A percentile compares a stretch with the other conserved stretches of the same genome.
Evolutionary conservation across 2,329 filamentous ascomycete species (phyloP).

Genomic region (Cercospora zeae-maydis): DNA sequence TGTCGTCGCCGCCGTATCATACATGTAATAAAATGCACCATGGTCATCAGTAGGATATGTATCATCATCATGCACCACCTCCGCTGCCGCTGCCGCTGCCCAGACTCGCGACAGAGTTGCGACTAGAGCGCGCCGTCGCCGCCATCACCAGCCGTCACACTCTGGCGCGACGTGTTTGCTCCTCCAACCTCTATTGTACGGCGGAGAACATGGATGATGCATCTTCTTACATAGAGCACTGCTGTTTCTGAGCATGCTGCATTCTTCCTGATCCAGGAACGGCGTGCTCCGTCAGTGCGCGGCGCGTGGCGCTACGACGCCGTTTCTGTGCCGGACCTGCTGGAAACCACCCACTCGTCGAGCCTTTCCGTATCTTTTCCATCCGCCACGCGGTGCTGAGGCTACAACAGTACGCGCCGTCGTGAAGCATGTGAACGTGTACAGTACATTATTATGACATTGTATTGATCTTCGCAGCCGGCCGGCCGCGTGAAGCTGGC

Average conservation of each 20-base stretch:
- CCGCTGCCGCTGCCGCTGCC: not conserved
- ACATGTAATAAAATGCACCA: too few relatives aligned
- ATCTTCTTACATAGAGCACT: too few relatives aligned
- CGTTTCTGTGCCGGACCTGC: not conserved
- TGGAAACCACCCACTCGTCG: not conserved
- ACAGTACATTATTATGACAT: not conserved
- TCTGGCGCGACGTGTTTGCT: not conserved
- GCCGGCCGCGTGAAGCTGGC: not conserved
- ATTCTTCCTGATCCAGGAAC: not conserved
- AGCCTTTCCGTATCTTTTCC: not conserved
- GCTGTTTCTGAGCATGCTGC: too few relatives aligned
- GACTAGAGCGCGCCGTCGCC: not conserved
- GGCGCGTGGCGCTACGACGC: not conserved
- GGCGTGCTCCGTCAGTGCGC: not conserved
- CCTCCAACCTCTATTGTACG: too few relatives aligned
- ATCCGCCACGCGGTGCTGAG: not conserved
- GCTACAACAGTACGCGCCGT: not conserved
- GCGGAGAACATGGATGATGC: too few relatives aligned
- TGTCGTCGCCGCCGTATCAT: too few relatives aligned
- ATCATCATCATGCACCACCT: not conserved
- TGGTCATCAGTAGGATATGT: too few relatives aligned
- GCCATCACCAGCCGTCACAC: not conserved
- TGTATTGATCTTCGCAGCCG: not conserved
- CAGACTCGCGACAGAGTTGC: not conserved
- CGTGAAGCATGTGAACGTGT: not conserved